Base-by-base conservation (phyloP, 768 basidiomycete species). In the Lactarius tabidus region DNA sequence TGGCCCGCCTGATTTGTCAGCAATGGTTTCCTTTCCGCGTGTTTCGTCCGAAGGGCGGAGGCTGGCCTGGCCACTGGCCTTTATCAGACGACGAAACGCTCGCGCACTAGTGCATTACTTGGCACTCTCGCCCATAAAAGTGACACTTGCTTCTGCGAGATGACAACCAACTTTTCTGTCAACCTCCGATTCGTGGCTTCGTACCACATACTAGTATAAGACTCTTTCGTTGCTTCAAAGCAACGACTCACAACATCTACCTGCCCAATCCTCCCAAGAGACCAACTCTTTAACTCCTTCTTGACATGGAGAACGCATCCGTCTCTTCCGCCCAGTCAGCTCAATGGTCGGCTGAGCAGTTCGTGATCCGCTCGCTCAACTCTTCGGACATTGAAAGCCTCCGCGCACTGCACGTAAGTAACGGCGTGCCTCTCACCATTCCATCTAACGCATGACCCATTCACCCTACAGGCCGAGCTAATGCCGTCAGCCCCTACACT, bases 311-410 rank as follows among this genome's bases (percentile, higher is more conserved):
- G 36, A 66, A 65, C 67, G 2, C 59, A 55, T 60, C 58, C n/a
- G 12, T 61, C 48, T 53, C 64, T 48, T 43, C 54, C 18, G 38
- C 45, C 2, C 33, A 54, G 20, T 56, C 57, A 6, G 1, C 31
- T 33, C 57, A 48, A 39, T 58, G 55, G 60, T 38, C 65, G 14
- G 54, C 57, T 51, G 68, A 68, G 18, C 52, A 62, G 35, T 60
- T 62, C 51, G 41, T 60, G 31, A 54, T 69, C 61, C 68, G 68
- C 20, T 52, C 66, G 6, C 68, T 69, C 43, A 60, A 58, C 23
- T 62, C 66, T 9, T 66, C 68, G n/a, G 68, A 69, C 55, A 53
- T 67, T 58, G 53, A 54, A 41, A 60, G 17, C 36, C 36, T 67
- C 38, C 65, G 65, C 23, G 66, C 60, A 15, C 39, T 69, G 31